These are phyloP conservation scores for Dactylellina drechsleri DNA, from an alignment of 2,329 filamentous ascomycete species.

Conservation along the genomic window DNA sequence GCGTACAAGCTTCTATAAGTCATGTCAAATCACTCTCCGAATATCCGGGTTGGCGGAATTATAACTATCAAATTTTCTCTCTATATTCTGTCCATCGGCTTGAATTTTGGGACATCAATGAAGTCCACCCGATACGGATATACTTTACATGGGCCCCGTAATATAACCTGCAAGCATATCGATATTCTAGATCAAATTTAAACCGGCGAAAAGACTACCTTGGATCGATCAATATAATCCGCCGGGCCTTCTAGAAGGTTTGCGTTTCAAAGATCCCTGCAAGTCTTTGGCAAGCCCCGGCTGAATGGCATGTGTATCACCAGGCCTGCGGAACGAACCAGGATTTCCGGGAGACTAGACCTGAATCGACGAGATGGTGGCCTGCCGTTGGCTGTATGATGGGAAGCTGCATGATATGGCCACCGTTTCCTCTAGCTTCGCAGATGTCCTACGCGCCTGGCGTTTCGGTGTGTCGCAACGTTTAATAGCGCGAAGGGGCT, in stretches of 20 bases:
- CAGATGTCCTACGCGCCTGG: slow-evolving; percentile 26
- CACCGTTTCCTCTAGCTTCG: slow-evolving; percentile 43
- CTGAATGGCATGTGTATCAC: slow-evolving; percentile 15
- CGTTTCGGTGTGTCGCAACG: background rate
- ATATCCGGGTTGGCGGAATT: too few relatives aligned
- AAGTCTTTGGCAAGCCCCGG: slow-evolving; percentile 14
- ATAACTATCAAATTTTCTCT: too few relatives aligned
- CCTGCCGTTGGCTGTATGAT: slow-evolving; percentile 41
- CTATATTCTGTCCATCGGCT: too few relatives aligned
- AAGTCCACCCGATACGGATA: too few relatives aligned
- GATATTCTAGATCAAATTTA: too few relatives aligned
- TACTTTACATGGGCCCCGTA: too few relatives aligned
- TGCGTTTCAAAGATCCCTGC: slow-evolving; percentile 36
- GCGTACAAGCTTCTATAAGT: too few relatives aligned
- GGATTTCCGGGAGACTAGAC: slow-evolving; percentile 21
- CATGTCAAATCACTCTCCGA: too few relatives aligned
- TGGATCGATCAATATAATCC: too few relatives aligned
- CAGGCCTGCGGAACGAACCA: slow-evolving; percentile 14
- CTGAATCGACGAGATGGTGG: slow-evolving; percentile 31
- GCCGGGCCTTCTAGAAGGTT: slow-evolving; percentile 30
- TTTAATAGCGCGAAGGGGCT: background rate
- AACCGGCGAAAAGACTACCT: too few relatives aligned
- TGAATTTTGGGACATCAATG: too few relatives aligned
- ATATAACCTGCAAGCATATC: too few relatives aligned
- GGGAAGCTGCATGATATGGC: slow-evolving; percentile 41